These are phyloP conservation scores for Sporobolomyces roseus DNA, from an alignment of 768 basidiomycete genomes.

Conservation along the genomic window DNA sequence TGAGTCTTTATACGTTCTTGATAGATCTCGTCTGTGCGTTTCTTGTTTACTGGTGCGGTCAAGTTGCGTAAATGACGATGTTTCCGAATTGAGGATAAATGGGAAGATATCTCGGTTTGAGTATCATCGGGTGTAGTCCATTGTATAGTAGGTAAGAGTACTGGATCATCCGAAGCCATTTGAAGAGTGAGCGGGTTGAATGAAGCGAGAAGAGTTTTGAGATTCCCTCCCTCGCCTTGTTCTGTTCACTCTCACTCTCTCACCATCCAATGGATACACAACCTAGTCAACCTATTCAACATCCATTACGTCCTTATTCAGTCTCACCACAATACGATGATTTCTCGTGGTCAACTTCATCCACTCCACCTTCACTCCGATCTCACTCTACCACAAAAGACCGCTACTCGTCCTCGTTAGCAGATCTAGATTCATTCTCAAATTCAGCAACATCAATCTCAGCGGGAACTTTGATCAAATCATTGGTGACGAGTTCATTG, in stretches of 20 bases:
- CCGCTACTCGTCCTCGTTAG: background rate
- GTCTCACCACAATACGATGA: conserved; percentile 9
- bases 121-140: too few species aligned
- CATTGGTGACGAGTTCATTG: conserved; percentile 32
- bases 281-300: background rate
- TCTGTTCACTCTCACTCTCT: background rate
- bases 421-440: background rate
- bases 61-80: background rate
- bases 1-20: background rate
- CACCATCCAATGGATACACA: conserved; percentile 21
- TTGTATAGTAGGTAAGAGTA: too few species aligned
- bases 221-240: background rate
- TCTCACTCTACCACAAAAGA: background rate
- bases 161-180: conserved; percentile 13
- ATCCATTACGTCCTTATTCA: conserved; percentile 37
- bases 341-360: conserved; percentile 9
- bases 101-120: background rate
- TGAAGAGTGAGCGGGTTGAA: background rate
- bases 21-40: background rate
- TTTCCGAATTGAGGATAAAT: background rate
- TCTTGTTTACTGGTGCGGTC: background rate
- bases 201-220: background rate
- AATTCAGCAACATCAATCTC: background rate
- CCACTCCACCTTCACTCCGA: conserved; percentile 26
- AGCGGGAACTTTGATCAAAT: conserved; percentile 26